Evolutionary conservation across 148 eudicot genomes (phyloP).

Genomic region (Silene conica): DNA sequence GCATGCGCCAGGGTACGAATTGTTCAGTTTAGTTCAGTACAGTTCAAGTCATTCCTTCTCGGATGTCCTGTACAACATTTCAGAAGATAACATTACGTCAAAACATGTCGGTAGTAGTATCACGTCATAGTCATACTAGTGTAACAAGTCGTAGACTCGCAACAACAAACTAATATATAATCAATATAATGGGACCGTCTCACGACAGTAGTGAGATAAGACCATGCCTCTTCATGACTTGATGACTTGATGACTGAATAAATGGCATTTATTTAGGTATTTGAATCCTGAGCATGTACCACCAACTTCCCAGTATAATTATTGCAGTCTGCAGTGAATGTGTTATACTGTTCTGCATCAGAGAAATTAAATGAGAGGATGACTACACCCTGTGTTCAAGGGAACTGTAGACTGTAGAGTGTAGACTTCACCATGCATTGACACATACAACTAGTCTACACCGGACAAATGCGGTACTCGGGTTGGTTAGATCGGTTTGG

Average conservation of each 20-base stretch:
- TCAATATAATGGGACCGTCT: not conserved
- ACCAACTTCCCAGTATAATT: slow-evolving; percentile 19
- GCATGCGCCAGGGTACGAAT: too few relatives aligned
- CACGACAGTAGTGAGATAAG: not conserved
- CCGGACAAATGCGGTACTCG: too few relatives aligned
- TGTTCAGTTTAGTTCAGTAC: not conserved
- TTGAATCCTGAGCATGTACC: slow-evolving; percentile 12
- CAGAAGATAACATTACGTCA: too few relatives aligned
- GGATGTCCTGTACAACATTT: too few relatives aligned
- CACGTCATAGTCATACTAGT: too few relatives aligned
- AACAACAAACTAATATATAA: not conserved
- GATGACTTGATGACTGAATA: not conserved
- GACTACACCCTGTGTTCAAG: not conserved
- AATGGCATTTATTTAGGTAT: slow-evolving; percentile 6
- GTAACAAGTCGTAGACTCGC: too few relatives aligned
- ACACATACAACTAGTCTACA: not conserved
- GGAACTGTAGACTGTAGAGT: not conserved
- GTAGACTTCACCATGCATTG: not conserved
- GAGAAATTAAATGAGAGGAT: slow-evolving; percentile 3
- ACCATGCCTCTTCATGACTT: slow-evolving; percentile 10
- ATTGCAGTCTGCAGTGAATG: not conserved
- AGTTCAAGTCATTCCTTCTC: not conserved
- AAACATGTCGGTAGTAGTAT: too few relatives aligned
- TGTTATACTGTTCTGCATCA: not conserved
- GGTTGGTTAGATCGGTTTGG: too few relatives aligned